A percentile compares a stretch with the other conserved stretches of the same genome.
These are phyloP conservation scores for Tilletia caries DNA, from an alignment of 1,284 basidiomycete species.

Conservation along the genomic window DNA sequence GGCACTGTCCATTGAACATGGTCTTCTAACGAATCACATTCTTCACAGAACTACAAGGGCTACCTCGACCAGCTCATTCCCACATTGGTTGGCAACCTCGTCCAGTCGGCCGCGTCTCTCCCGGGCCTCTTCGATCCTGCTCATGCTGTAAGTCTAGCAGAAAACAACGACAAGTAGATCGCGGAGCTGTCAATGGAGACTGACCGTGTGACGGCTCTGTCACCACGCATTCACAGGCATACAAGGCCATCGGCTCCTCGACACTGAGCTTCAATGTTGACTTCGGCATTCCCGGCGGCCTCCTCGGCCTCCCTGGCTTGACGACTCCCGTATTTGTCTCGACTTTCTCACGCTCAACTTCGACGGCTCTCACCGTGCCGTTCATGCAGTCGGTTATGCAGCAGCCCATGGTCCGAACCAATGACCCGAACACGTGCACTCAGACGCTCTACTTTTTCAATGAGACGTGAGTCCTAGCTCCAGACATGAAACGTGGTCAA, in stretches of 20 bases:
- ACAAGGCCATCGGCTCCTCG: not conserved
- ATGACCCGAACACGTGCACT: not conserved
- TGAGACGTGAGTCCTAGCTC: slow-evolving; percentile 9
- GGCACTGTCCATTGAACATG: too few species aligned
- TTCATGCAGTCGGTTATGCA: slow-evolving; percentile 10
- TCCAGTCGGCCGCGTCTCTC: not conserved
- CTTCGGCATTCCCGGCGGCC: slow-evolving; percentile 7
- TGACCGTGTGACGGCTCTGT: too few species aligned
- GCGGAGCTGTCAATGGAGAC: too few species aligned
- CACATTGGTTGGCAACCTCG: slow-evolving; percentile 5
- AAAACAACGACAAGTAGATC: too few species aligned
- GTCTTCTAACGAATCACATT: too few species aligned
- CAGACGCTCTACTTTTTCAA: slow-evolving; percentile 13
- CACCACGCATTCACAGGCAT: not conserved
- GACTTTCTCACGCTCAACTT: slow-evolving; percentile 9
- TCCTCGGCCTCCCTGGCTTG: not conserved
- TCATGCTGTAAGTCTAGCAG: not conserved
- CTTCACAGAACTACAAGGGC: slow-evolving; percentile 7
- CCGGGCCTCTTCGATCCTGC: slow-evolving; percentile 6
- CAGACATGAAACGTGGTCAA: too few species aligned
- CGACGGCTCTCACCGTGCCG: not conserved
- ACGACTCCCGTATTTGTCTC: slow-evolving; percentile 5
- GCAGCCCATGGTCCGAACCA: slow-evolving; percentile 8
- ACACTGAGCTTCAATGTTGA: slow-evolving; percentile 4
- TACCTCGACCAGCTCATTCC: slow-evolving; percentile 9